A percentile compares a stretch with the other conserved stretches of the same genome.
These are phyloP conservation scores for Trametes punicea DNA, from an alignment of 768 basidiomycete genomes.

Conservation along the genomic window DNA sequence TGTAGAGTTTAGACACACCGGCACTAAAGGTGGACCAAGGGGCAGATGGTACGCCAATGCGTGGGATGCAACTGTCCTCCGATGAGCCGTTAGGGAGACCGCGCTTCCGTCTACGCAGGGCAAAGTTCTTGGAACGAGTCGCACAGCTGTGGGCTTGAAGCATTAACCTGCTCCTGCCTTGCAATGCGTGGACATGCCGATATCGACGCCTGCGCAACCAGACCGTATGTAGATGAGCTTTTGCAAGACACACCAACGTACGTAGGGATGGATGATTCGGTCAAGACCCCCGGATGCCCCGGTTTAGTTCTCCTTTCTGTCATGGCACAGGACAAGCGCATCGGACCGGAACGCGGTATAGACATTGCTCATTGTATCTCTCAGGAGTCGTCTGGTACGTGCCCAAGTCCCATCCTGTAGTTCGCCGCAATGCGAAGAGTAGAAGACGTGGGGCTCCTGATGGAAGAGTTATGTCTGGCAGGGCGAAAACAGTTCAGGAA, in stretches of 20 bases:
- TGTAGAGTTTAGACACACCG: neutral
- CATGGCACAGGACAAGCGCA: neutral
- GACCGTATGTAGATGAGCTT: neutral
- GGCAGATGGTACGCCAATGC: neutral
- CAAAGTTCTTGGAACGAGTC: neutral
- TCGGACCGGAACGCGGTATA: slow-evolving; percentile 4
- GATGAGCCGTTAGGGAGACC: neutral
- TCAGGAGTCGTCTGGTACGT: neutral
- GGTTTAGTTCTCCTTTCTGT: neutral
- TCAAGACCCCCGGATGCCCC: slow-evolving; percentile 1
- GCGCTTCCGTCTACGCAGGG: slow-evolving; percentile 1
- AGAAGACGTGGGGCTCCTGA: no score
- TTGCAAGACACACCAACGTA: neutral
- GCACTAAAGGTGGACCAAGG: no score
- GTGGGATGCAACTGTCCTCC: neutral
- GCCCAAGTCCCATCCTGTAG: neutral
- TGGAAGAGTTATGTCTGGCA: slow-evolving; percentile 6
- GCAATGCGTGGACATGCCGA: neutral
- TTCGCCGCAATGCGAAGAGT: no score
- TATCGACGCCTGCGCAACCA: neutral
- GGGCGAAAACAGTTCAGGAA: neutral
- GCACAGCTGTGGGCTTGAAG: neutral
- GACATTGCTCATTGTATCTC: neutral
- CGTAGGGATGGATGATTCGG: neutral
- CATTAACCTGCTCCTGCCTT: slow-evolving; percentile 4